These are phyloP conservation scores for Tuber melanosporum DNA, from an alignment of 495 filamentous ascomycete genomes.

Conservation along the genomic window DNA sequence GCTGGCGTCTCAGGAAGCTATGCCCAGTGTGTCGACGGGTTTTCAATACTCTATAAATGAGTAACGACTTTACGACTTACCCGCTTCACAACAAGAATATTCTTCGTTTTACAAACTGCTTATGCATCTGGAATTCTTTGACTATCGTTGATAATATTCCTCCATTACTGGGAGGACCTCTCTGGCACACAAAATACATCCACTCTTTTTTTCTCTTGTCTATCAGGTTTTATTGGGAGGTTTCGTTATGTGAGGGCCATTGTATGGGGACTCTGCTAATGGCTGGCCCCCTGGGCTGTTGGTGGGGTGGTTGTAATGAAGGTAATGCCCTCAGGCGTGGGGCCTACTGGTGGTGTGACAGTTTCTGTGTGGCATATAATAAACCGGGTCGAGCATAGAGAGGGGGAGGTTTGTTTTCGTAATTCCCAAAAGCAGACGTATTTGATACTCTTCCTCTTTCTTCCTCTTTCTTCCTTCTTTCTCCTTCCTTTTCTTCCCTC, in stretches of 20 bases:
- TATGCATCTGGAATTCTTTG: conserved; percentile 5
- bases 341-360: background rate
- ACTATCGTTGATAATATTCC: background rate
- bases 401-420: conserved; percentile 5
- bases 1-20: conserved; percentile 80
- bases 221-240: conserved; percentile 6
- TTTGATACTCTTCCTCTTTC: background rate
- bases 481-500: background rate
- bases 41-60: conserved; percentile 60
- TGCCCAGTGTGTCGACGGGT: conserved; percentile 77
- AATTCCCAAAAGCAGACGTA: conserved; percentile 4
- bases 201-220: conserved; percentile 9
- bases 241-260: conserved; percentile 16
- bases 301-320: conserved; percentile 9
- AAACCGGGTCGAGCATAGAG: conserved; percentile 6
- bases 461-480: background rate
- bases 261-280: background rate
- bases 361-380: background rate
- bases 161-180: background rate
- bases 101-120: background rate
- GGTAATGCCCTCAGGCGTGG: background rate
- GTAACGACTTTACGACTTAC: conserved; percentile 1
- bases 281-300: background rate
- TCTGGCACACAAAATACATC: conserved; percentile 2
- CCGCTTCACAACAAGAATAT: conserved; percentile 2